phyloP scores from a whole-genome alignment of 768 basidiomycete species.

The Kwoniella dendrophila region DNA sequence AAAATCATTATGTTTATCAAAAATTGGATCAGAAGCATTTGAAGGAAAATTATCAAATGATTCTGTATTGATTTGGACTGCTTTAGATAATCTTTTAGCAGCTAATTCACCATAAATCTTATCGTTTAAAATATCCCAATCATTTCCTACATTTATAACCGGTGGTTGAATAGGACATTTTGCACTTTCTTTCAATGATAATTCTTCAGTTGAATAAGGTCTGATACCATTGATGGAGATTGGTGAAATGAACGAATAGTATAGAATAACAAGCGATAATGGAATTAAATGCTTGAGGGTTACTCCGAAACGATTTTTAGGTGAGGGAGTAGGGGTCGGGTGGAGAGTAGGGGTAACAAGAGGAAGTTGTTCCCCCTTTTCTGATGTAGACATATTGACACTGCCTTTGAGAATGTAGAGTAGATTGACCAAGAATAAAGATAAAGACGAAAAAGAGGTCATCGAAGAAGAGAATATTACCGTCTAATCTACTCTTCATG shows the following conservation, averaged over 20 bases:
- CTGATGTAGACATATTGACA: too few relatives aligned
- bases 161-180: conserved; percentile 46
- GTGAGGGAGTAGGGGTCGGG: not conserved
- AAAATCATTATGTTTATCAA: conserved; percentile 47
- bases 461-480: too few relatives aligned
- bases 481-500: too few relatives aligned
- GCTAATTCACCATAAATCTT: conserved; percentile 38
- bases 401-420: too few relatives aligned
- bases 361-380: conserved; percentile 6
- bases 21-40: conserved; percentile 33
- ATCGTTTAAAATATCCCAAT: conserved; percentile 43
- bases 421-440: too few relatives aligned
- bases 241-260: conserved; percentile 1
- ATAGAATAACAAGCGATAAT: not conserved
- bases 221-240: conserved; percentile 10
- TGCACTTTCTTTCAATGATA: conserved; percentile 22
- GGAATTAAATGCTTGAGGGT: conserved; percentile 4
- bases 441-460: too few relatives aligned
- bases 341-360: not conserved
- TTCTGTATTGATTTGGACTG: conserved; percentile 48
- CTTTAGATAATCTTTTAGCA: conserved; percentile 36
- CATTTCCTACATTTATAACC: conserved; percentile 30
- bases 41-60: conserved; percentile 47
- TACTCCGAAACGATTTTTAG: not conserved
- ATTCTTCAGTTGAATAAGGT: conserved; percentile 2